A percentile compares a stretch with the other conserved stretches of the same genome.
Conservation (phyloP, 1,139 yeast species). For the Geotrichum carabidarum region DNA sequence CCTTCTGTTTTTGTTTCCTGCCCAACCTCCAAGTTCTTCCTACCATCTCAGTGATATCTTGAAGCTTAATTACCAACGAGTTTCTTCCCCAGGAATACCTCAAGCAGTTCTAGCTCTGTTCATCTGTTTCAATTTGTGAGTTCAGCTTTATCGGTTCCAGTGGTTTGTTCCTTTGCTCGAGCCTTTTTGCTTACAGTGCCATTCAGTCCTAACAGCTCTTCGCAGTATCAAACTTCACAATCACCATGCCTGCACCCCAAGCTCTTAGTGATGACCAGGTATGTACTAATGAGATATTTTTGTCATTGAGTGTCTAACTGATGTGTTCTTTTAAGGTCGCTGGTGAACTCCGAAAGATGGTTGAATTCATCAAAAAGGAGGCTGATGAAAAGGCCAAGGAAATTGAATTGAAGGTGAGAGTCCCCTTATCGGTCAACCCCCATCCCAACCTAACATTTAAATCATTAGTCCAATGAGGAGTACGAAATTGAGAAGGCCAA, state of each 20-base stretch:
- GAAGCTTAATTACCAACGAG: background rate
- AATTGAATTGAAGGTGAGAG: slow-evolving; percentile 64
- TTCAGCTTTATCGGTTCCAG: too few relatives aligned
- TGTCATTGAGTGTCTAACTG: background rate
- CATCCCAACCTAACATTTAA: background rate
- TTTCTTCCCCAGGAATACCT: background rate
- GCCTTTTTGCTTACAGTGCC: background rate
- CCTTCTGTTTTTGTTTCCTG: background rate
- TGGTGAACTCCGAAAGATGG: slow-evolving; percentile 95
- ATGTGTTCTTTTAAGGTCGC: slow-evolving; percentile 36
- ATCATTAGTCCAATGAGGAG: slow-evolving; percentile 76
- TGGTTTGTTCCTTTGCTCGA: too few relatives aligned
- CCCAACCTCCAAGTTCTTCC: background rate
- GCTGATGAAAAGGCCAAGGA: slow-evolving; percentile 98
- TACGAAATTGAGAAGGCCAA: slow-evolving; percentile 96
- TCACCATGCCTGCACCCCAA: slow-evolving; percentile 32
- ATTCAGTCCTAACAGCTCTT: background rate
- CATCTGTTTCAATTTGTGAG: too few relatives aligned
- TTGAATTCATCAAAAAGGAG: slow-evolving; percentile 96
- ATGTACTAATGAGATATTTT: slow-evolving; percentile 21
- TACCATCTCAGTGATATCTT: background rate
- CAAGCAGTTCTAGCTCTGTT: too few relatives aligned
- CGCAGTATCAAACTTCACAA: background rate
- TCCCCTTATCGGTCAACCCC: background rate
- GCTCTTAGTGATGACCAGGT: slow-evolving; percentile 45